Evolutionary conservation across 2,329 filamentous ascomycete species (phyloP).

Genomic region (Furcasterigmium sp.): DNA sequence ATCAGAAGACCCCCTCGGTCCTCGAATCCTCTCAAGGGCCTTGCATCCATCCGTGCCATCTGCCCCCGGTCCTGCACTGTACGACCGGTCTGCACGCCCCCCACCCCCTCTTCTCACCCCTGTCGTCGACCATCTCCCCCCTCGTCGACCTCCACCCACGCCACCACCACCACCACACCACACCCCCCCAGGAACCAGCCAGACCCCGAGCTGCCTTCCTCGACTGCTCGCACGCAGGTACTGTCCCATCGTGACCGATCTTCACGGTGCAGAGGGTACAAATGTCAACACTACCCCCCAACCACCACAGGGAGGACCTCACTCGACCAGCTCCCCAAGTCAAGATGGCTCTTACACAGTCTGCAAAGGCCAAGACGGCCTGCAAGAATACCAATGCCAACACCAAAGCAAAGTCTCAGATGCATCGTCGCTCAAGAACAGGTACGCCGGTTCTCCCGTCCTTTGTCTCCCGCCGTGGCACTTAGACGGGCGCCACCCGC

Average conservation of each 20-base stretch:
- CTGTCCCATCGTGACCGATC: slow-evolving; percentile 21
- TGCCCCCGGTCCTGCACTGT: slow-evolving; percentile 3
- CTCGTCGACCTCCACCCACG: slow-evolving; percentile 11
- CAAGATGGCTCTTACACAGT: slow-evolving; percentile 59
- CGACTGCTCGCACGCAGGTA: slow-evolving; percentile 35
- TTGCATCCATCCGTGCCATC: slow-evolving; percentile 1
- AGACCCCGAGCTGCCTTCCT: slow-evolving; percentile 20
- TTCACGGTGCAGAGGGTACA: slow-evolving; percentile 35
- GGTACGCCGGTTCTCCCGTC: slow-evolving; percentile 50
- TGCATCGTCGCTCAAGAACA: slow-evolving; percentile 91
- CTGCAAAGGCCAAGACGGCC: slow-evolving; percentile 53
- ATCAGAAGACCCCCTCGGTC: too few relatives aligned
- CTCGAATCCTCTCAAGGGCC: not conserved
- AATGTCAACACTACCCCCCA: slow-evolving; percentile 65
- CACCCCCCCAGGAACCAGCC: slow-evolving; percentile 10
- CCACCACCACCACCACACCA: slow-evolving; percentile 3
- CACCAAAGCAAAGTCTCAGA: slow-evolving; percentile 70
- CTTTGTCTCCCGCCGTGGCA: slow-evolving; percentile 11
- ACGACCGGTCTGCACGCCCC: slow-evolving; percentile 4
- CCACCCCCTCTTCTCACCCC: slow-evolving; percentile 10
- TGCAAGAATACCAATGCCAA: slow-evolving; percentile 47
- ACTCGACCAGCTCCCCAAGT: slow-evolving; percentile 38
- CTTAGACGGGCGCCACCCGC: slow-evolving; percentile 10
- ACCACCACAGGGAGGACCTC: slow-evolving; percentile 37
- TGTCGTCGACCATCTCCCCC: slow-evolving; percentile 5